These are phyloP conservation scores for Beta vulgaris DNA, from an alignment of 148 eudicot species.

Conservation along the genomic window DNA sequence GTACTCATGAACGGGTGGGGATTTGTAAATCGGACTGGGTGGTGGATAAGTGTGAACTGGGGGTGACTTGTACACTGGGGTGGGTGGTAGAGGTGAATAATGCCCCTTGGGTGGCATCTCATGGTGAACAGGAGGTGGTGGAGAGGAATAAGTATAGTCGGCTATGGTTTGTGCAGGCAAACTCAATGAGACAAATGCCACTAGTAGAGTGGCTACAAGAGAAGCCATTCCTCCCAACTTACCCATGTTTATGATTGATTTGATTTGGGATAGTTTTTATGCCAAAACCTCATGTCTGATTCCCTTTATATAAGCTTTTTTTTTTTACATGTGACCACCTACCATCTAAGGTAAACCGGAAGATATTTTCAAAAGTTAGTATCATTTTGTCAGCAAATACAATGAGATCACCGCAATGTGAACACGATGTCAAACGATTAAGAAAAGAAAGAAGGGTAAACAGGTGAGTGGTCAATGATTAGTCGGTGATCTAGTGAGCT, in stretches of 20 bases:
- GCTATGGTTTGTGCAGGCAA: constrained; percentile 34
- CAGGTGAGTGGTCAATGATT: not conserved
- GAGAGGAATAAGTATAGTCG: constrained; percentile 39
- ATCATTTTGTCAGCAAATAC: not conserved
- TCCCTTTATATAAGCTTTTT: constrained; percentile 13
- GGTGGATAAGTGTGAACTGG: constrained; percentile 24
- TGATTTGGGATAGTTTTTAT: not conserved
- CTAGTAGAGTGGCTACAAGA: constrained; percentile 37
- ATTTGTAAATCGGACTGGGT: constrained; percentile 23
- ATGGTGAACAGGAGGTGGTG: constrained; percentile 34
- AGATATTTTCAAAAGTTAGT: not conserved
- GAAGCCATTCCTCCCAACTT: constrained; percentile 31
- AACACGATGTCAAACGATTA: not conserved
- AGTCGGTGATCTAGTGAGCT: not conserved
- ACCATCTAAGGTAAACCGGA: not conserved
- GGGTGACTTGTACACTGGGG: constrained; percentile 22
- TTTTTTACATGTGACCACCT: not conserved
- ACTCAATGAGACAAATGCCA: constrained; percentile 27
- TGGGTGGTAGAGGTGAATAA: constrained; percentile 21
- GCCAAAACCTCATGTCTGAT: not conserved
- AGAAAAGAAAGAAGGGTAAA: not conserved
- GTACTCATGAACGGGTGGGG: constrained; percentile 18
- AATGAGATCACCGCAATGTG: not conserved
- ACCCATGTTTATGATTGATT: constrained; percentile 14
- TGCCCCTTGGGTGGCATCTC: constrained; percentile 22